Percentiles rank a stretch among this genome's conserved stretches.
Conservation (phyloP, 768 basidiomycete species). For the Sporobolomyces phaffii region DNA sequence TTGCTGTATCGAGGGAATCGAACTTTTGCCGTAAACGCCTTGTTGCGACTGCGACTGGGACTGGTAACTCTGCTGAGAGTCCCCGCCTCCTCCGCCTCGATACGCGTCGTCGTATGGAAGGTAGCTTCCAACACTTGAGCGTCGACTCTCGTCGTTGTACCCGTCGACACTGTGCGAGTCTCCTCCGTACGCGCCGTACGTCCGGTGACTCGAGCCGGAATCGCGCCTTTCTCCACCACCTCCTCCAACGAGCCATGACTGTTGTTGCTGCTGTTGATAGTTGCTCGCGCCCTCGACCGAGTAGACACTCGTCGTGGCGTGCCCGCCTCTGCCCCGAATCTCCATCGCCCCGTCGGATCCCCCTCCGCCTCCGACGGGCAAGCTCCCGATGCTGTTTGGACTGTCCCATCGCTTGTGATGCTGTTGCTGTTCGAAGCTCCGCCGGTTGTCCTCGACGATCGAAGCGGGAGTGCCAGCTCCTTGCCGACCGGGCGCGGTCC, state of each 20-base stretch:
- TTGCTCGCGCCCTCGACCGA: slow-evolving; percentile 15
- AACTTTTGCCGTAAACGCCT: neutral
- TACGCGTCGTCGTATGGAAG: slow-evolving; percentile 31
- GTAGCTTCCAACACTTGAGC: slow-evolving; percentile 9
- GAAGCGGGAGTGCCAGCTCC: neutral
- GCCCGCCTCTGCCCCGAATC: slow-evolving; percentile 10
- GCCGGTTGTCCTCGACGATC: slow-evolving; percentile 2
- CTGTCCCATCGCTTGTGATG: slow-evolving; percentile 5
- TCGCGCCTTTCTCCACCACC: slow-evolving; percentile 3
- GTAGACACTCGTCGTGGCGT: slow-evolving; percentile 34
- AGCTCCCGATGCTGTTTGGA: slow-evolving; percentile 15
- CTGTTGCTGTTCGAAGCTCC: neutral
- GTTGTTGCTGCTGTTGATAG: neutral
- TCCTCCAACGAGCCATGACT: neutral
- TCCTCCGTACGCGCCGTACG: neutral
- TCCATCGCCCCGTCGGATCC: slow-evolving; percentile 37
- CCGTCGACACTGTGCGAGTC: slow-evolving; percentile 16
- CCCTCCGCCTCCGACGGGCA: neutral
- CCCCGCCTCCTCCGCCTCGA: neutral
- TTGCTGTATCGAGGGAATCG: slow-evolving; percentile 12
- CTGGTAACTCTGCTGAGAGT: neutral
- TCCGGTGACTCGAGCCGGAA: slow-evolving; percentile 5
- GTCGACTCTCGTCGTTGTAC: slow-evolving; percentile 16
- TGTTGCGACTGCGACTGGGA: neutral
- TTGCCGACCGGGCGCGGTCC: neutral